Base-by-base conservation (phyloP, 176 grass and related monocot species). In the Urochloa ruziziensis region DNA sequence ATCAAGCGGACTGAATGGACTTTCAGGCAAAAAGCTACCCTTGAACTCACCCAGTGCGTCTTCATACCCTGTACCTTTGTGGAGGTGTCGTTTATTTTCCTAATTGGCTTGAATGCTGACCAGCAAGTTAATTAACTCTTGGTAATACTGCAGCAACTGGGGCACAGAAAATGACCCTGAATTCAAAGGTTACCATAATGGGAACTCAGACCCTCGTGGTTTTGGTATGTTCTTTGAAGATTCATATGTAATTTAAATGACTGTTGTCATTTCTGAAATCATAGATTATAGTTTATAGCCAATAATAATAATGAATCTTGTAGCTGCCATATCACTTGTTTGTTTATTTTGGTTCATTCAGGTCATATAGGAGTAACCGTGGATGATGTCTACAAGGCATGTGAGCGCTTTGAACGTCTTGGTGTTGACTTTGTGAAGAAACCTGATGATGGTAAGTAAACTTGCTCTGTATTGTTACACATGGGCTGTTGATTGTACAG, bases 141-240 rank as follows among this genome's bases (percentile, higher is more conserved):
- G 33, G 2, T 69, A 58, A 6, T 6, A 30, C 18, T 88, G 71
- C 76, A 98, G 96, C 82, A 98, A 95, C 67, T 98, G 96, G 96
- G 96, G 96, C 19, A 98, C 96, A 1, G 93, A 98, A 87, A 95
- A 23, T 91, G 93, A 98, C 87, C 84, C 93, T 84, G 96, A 95
- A 75, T 98, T 95, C 85, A 98, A 92, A 88, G 91, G 93, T 65
- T 95, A 98, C 82, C 96, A 98, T 80, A 95, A 95, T 75, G 96
- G 96, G 74, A 98, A 98, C 59, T 98, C 96, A 57, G 96, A 98
- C 66, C 96, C 96, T 25, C 96, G 93, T 90, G 96, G 96, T 56
- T 98, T 98, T 80, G 96, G 96, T 98, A 88, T 56, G 86, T 91
- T 37, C 67, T 56, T 63, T 54, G 11, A 60, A n/a, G 71, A 51